phyloP scores from a whole-genome alignment of 768 basidiomycete genomes.

The Mycena metata region DNA sequence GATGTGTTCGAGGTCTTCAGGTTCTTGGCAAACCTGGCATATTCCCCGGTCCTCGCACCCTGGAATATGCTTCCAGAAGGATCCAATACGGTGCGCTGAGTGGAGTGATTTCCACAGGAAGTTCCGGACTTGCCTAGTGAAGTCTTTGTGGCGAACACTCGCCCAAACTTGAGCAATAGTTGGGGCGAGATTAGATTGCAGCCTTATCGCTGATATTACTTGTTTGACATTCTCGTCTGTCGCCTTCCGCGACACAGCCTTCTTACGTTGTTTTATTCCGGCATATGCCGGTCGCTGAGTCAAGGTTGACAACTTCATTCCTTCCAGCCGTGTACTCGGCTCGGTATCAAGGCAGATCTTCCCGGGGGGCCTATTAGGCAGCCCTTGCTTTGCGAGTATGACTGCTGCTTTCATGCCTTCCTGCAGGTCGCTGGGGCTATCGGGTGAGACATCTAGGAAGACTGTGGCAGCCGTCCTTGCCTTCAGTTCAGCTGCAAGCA shows the following conservation, averaged over 20 bases:
- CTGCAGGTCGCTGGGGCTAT: neutral
- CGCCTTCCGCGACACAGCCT: neutral
- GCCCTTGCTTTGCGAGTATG: too few species aligned
- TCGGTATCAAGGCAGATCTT: too few species aligned
- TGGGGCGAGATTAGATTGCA: too few species aligned
- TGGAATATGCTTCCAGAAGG: neutral
- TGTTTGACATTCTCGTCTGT: neutral
- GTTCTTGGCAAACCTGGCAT: neutral
- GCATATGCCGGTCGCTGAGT: neutral
- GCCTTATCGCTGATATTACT: neutral
- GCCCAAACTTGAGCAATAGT: neutral
- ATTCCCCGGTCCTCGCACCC: slow-evolving; percentile 4
- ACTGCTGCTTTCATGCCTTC: too few species aligned
- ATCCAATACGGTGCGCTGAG: slow-evolving; percentile 1
- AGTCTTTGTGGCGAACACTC: slow-evolving; percentile 3
- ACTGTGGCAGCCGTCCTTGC: neutral
- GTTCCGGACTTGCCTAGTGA: neutral
- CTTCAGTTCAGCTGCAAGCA: slow-evolving; percentile 13
- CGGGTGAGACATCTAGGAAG: neutral
- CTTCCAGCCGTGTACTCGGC: too few species aligned
- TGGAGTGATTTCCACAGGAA: slow-evolving; percentile 13
- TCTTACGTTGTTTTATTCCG: neutral
- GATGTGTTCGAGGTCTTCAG: slow-evolving; percentile 13
- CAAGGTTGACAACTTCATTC: neutral
- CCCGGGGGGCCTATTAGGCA: too few species aligned